Conservation (phyloP, 2,329 filamentous ascomycete species). For the Scedosporium minutisporum region DNA sequence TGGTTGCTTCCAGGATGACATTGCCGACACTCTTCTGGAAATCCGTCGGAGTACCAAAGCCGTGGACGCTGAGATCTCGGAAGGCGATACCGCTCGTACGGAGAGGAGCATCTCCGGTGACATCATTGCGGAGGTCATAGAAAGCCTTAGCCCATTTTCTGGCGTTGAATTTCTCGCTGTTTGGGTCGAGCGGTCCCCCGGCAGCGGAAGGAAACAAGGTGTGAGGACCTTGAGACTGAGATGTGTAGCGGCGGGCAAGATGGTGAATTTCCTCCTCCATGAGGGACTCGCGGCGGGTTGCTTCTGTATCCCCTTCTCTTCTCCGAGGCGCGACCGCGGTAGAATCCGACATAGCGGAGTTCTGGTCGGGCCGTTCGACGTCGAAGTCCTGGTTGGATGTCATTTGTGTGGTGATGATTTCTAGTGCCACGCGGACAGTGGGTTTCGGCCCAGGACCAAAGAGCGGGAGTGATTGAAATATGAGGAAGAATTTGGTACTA, state of each 20-base stretch:
- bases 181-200: conserved; percentile 25
- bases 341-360: too few species aligned
- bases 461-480: too few species aligned
- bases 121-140: conserved; percentile 15
- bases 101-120: conserved; percentile 16
- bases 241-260: conserved; percentile 19
- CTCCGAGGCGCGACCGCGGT: too few species aligned
- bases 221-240: conserved; percentile 16
- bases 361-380: too few species aligned
- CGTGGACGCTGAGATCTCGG: conserved; percentile 31
- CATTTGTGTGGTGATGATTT: too few species aligned
- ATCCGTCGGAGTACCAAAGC: conserved; percentile 30
- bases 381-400: too few species aligned
- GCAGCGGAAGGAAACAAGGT: conserved; percentile 17
- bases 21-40: conserved; percentile 33
- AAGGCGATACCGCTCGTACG: conserved; percentile 30
- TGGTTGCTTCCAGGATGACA: conserved; percentile 17
- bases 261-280: conserved; percentile 15
- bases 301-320: too few species aligned
- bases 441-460: too few species aligned
- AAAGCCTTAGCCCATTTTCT: conserved; percentile 33
- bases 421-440: too few species aligned
- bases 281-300: too few species aligned
- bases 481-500: too few species aligned
- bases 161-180: conserved; percentile 28